Percentiles rank a stretch among this genome's conserved stretches.
Conservation (phyloP, 257 asterid species). For the Nicotiana undulata region DNA sequence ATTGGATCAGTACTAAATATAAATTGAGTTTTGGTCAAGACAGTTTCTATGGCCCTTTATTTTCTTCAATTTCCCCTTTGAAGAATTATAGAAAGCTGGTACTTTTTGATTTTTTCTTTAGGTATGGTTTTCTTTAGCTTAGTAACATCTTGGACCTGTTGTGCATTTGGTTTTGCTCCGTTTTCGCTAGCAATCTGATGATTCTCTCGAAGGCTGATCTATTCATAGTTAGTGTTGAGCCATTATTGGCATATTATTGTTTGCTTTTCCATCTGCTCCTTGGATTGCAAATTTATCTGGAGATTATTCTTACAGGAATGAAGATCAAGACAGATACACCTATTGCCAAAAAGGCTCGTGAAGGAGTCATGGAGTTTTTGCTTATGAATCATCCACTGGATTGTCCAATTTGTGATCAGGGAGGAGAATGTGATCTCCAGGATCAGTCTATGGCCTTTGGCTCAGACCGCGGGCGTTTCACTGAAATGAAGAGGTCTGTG, state of each 20-base stretch:
- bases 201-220: neutral
- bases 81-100: neutral
- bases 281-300: neutral
- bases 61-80: neutral
- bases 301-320: constrained; percentile 51
- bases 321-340: constrained; percentile 94
- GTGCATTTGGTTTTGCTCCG: neutral
- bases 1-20: neutral
- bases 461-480: constrained; percentile 92
- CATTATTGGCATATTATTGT: neutral
- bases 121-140: neutral
- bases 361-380: constrained; percentile 97
- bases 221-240: neutral
- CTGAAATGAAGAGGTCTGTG: constrained; percentile 87
- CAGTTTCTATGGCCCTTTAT: neutral
- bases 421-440: constrained; percentile 98
- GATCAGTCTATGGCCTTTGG: constrained; percentile 99
- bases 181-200: neutral
- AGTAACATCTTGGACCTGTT: neutral
- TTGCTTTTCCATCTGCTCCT: neutral
- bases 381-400: constrained; percentile 96
- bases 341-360: constrained; percentile 92
- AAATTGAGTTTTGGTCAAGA: neutral
- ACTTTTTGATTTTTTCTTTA: neutral
- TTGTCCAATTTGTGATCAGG: constrained; percentile 99